Evolutionary conservation across 192 early-diverging fungal species (phyloP), one percentile per base, ranked within the genome.

Genomic region (Spizellomyces sp.): DNA sequence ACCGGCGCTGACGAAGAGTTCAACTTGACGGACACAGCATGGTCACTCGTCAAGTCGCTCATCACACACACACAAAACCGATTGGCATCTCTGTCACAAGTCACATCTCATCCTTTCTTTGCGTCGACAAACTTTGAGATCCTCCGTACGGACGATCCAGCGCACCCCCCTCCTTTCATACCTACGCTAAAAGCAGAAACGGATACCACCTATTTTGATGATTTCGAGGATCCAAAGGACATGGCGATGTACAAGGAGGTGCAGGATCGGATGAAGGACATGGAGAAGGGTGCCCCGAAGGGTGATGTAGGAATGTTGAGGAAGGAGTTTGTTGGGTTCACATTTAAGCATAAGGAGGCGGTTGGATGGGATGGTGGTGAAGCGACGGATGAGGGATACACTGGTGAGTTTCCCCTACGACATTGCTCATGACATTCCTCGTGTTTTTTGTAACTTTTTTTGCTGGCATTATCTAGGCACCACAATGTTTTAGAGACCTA

Each of bases 1-100:
- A 81, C 84, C 54, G 90, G 91, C 9, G 78, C 81, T 43, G 93
- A 94, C 73, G 89, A 85, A 50, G 92, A 90, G 74, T 87, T 90
- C 67, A 93, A 92, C 71, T 66, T 95, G 52, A 83, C 87, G 0
- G 87, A 92, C 64, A 81, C 85, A 15, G 89, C 91, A 6, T 94
- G 94, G 93, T 83, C 87, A 57, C 80, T 95, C 36, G 90, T 94
- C 55, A 87, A 78, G 2, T 67, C 58, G 6, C 67, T 82, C 17
- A 80, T 82, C 42, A 58, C 75, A 8, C 46, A 50, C 62, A 48
- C 56, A 45, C 44, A 65, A 17, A 60, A 21, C 9, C 75, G 81
- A 22, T 66, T 80, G 42, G 48, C 58, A n/a, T 67, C 44, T 41
- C 59, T 73, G 1, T 17, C 48, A 6, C 48, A 22, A 15, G 15